Conservation (phyloP, 495 filamentous ascomycete genomes). For the Haplographium delicatum region DNA sequence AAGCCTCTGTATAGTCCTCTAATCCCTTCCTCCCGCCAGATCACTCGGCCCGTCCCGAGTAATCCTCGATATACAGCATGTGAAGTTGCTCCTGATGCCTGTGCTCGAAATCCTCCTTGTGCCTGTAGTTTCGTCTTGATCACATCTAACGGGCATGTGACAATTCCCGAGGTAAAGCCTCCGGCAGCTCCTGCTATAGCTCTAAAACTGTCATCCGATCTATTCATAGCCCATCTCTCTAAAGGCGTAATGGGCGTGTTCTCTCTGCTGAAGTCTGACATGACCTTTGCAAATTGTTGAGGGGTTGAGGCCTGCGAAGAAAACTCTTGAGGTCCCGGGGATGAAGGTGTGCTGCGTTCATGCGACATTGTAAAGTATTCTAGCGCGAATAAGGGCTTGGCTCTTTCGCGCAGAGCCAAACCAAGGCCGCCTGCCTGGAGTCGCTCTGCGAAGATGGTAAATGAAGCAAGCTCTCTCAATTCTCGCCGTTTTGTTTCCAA, state of each 20-base stretch:
- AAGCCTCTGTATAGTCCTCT: constrained; percentile 90
- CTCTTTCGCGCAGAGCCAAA: constrained; percentile 9
- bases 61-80: constrained; percentile 73
- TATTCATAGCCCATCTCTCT: constrained; percentile 47
- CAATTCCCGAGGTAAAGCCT: constrained; percentile 85
- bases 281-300: constrained; percentile 6
- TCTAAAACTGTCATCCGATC: constrained; percentile 47
- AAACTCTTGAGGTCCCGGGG: constrained; percentile 16
- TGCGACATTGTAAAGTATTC: constrained; percentile 26
- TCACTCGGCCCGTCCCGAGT: constrained; percentile 75
- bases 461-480: constrained; percentile 10
- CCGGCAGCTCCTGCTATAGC: constrained; percentile 79
- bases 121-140: constrained; percentile 99
- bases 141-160: constrained; percentile 96
- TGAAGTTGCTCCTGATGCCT: constrained; percentile 13
- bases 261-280: constrained; percentile 10
- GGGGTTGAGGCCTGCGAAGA: constrained; percentile 12
- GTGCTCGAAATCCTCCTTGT: constrained; percentile 69
- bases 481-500: constrained; percentile 15
- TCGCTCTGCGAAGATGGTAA: constrained; percentile 12
- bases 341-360: constrained; percentile 24
- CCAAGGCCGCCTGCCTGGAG: not conserved
- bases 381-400: not conserved
- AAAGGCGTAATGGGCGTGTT: constrained; percentile 44
- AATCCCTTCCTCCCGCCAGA: constrained; percentile 83